A percentile compares a stretch with the other conserved stretches of the same genome.
Conservation (phyloP, 495 filamentous ascomycete species). For the Poronia punctata region DNA sequence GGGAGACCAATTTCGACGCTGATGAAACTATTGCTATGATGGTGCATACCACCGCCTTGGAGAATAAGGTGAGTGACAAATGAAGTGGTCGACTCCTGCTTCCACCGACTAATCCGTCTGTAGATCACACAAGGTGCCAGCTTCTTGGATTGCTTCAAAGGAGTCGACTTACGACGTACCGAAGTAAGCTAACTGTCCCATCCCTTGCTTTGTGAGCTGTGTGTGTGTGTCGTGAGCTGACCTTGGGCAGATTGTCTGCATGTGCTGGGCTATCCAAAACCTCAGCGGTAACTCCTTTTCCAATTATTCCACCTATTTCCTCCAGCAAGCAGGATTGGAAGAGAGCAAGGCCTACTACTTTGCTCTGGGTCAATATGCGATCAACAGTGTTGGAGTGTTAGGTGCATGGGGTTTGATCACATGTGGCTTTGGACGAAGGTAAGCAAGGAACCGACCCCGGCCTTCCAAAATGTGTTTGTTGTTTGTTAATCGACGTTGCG, state of each 20-base stretch:
- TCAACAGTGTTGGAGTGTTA: slow-evolving; percentile 68
- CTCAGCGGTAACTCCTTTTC: slow-evolving; percentile 72
- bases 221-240: slow-evolving; percentile 7
- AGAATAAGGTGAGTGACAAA: slow-evolving; percentile 46
- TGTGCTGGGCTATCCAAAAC: slow-evolving; percentile 81
- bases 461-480: no score
- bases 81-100: not conserved
- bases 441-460: not conserved
- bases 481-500: not conserved
- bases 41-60: slow-evolving; percentile 71
- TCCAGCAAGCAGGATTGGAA: slow-evolving; percentile 62
- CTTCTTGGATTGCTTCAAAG: slow-evolving; percentile 70
- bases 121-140: slow-evolving; percentile 58
- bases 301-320: slow-evolving; percentile 74
- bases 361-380: slow-evolving; percentile 66
- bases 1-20: slow-evolving; percentile 57
- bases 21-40: slow-evolving; percentile 80
- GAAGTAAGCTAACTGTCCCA: slow-evolving; percentile 31
- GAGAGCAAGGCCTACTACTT: slow-evolving; percentile 57
- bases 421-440: slow-evolving; percentile 58
- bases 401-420: slow-evolving; percentile 70
- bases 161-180: slow-evolving; percentile 65
- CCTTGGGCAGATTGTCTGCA: slow-evolving; percentile 51
- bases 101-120: not conserved
- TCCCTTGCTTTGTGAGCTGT: not conserved